phyloP scores from a whole-genome alignment of 768 basidiomycete genomes.

The Hygrocybe punicea region DNA sequence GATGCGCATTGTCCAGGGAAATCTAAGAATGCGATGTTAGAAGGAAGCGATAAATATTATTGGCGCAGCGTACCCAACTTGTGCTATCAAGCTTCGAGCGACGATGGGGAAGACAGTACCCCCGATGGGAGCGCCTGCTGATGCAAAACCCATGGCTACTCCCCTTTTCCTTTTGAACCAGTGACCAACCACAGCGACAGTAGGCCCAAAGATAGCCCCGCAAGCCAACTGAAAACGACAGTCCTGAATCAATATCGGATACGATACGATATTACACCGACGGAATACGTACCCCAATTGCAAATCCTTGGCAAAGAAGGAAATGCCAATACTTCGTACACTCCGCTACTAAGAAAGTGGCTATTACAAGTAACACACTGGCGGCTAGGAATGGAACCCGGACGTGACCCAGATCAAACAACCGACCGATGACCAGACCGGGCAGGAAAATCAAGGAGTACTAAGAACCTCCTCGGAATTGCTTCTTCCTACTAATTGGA shows the following conservation, averaged over 20 bases:
- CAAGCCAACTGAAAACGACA: constrained; percentile 21
- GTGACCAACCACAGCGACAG: constrained; percentile 51
- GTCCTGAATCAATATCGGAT: background rate
- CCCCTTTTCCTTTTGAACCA: constrained; percentile 61
- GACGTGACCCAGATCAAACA: constrained; percentile 62
- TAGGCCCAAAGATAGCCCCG: constrained; percentile 52
- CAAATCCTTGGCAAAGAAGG: constrained; percentile 60
- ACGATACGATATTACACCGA: background rate
- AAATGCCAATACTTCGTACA: constrained; percentile 67
- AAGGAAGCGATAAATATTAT: background rate
- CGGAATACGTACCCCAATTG: constrained; percentile 44
- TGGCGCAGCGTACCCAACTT: constrained; percentile 45
- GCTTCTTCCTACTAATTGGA: background rate
- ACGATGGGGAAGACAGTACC: constrained; percentile 61
- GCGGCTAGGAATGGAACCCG: constrained; percentile 44
- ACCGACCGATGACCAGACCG: constrained; percentile 49
- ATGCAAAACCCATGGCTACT: constrained; percentile 51
- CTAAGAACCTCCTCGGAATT: constrained; percentile 23
- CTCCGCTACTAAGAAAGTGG: constrained; percentile 54
- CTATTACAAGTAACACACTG: constrained; percentile 44
- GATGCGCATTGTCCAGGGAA: constrained; percentile 67
- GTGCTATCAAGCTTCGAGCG: constrained; percentile 48
- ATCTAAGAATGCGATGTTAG: constrained; percentile 35
- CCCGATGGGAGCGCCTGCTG: constrained; percentile 57
- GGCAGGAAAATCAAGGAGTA: constrained; percentile 50